These are phyloP conservation scores for Fusarium luffae DNA, from an alignment of 2,329 filamentous ascomycete species.

Conservation along the genomic window DNA sequence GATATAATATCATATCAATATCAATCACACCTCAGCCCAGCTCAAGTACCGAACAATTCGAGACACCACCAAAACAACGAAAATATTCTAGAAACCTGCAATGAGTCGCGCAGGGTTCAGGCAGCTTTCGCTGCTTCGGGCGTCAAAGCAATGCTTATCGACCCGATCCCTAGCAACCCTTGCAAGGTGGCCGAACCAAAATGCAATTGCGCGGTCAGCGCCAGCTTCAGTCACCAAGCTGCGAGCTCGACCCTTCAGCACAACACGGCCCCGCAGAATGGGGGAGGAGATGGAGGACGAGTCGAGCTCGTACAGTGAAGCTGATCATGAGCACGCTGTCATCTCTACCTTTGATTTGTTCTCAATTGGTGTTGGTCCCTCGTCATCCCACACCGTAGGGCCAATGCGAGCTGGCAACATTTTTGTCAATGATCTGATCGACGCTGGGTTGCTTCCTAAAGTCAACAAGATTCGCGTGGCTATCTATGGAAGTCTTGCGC, in stretches of 20 bases:
- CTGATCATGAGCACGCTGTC: slow-evolving; percentile 63
- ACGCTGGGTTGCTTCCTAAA: slow-evolving; percentile 57
- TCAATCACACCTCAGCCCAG: neutral
- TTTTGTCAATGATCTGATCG: slow-evolving; percentile 60
- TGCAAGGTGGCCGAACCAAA: slow-evolving; percentile 15
- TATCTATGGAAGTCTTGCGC: slow-evolving; percentile 62
- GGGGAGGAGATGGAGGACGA: slow-evolving; percentile 46
- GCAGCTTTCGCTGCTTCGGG: slow-evolving; percentile 36
- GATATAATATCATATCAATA: slow-evolving; percentile 21
- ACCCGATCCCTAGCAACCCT: slow-evolving; percentile 22
- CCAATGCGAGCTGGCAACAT: slow-evolving; percentile 65
- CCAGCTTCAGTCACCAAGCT: slow-evolving; percentile 1
- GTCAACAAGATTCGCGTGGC: slow-evolving; percentile 61
- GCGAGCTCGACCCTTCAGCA: slow-evolving; percentile 20
- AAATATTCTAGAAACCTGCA: neutral
- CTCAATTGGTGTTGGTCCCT: slow-evolving; percentile 63
- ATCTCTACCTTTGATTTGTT: slow-evolving; percentile 64
- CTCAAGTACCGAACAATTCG: neutral
- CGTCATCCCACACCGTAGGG: slow-evolving; percentile 63
- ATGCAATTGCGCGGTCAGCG: slow-evolving; percentile 13
- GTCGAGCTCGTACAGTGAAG: slow-evolving; percentile 56
- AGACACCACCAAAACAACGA: neutral
- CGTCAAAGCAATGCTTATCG: slow-evolving; percentile 29
- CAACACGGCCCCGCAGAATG: slow-evolving; percentile 6
- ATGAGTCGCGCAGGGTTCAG: slow-evolving; percentile 35